Conservation (phyloP, 345 rosid genomes). For the Brassica rapa region DNA sequence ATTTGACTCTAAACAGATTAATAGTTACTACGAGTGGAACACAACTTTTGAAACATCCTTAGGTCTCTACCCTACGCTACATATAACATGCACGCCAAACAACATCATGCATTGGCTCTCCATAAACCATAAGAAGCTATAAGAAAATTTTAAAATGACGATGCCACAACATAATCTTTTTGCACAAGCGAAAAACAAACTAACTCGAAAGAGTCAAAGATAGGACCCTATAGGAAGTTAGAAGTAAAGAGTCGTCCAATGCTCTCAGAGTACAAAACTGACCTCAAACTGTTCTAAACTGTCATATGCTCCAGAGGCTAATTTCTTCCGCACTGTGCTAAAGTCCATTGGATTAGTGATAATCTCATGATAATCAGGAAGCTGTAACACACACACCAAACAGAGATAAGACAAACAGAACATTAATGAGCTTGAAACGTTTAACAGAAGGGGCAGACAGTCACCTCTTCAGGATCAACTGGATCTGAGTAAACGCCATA, state of each 20-base stretch:
- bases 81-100: conserved; percentile 9
- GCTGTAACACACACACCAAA: conserved; percentile 53
- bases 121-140: not conserved
- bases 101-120: conserved; percentile 11
- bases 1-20: conserved; percentile 5
- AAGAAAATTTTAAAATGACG: not conserved
- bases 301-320: conserved; percentile 61
- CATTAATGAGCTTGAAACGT: conserved; percentile 4
- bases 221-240: not conserved
- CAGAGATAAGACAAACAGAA: conserved; percentile 9
- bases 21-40: not conserved
- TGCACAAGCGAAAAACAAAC: not conserved
- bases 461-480: conserved; percentile 85
- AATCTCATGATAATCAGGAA: conserved; percentile 93
- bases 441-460: conserved; percentile 17
- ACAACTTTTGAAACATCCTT: conserved; percentile 12
- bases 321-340: conserved; percentile 70
- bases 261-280: conserved; percentile 13
- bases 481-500: conserved; percentile 95
- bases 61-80: not conserved
- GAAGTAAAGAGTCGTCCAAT: not conserved
- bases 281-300: conserved; percentile 93
- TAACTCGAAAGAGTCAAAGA: conserved; percentile 5
- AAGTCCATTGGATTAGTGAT: conserved; percentile 90
- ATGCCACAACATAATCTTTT: not conserved